These are phyloP conservation scores for Linnemannia exigua DNA, from an alignment of 192 early-diverging fungal species.

Conservation along the genomic window DNA sequence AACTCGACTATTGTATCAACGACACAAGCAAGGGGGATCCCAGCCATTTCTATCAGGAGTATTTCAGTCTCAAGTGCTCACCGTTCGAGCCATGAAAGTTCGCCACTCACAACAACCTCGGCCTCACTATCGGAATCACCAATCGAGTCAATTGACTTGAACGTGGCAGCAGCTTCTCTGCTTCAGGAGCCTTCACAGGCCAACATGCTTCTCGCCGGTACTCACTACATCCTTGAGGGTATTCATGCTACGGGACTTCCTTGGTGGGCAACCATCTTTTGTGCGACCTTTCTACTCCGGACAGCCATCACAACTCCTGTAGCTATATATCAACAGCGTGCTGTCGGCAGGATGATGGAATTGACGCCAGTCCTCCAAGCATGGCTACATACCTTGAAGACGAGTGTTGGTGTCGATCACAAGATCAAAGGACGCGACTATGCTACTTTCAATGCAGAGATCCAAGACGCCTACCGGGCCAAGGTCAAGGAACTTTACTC, in stretches of 20 bases:
- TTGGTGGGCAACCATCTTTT: slow-evolving; percentile 71
- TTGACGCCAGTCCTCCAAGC: slow-evolving; percentile 64
- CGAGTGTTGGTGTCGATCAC: slow-evolving; percentile 57
- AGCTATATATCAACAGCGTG: slow-evolving; percentile 72
- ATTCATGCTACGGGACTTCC: slow-evolving; percentile 62
- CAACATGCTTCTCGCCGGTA: slow-evolving; percentile 56
- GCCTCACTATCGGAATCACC: background rate
- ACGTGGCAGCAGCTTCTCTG: background rate
- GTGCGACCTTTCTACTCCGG: slow-evolving; percentile 63
- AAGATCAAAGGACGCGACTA: slow-evolving; percentile 56
- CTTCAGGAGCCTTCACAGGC: slow-evolving; percentile 45
- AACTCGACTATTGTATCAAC: background rate
- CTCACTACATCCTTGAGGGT: slow-evolving; percentile 59
- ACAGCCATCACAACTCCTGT: slow-evolving; percentile 67
- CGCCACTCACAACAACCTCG: background rate
- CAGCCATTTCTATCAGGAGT: background rate
- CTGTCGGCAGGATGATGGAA: slow-evolving; percentile 58
- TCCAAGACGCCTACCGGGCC: slow-evolving; percentile 63
- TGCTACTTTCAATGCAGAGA: slow-evolving; percentile 60
- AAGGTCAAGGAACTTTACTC: slow-evolving; percentile 71
- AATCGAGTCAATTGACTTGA: background rate
- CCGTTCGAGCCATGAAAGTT: background rate
- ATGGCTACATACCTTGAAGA: slow-evolving; percentile 63
- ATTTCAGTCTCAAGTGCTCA: background rate
- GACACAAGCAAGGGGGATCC: background rate